Conservation (phyloP, 768 basidiomycete genomes). For the Tubosaeta sp. region DNA sequence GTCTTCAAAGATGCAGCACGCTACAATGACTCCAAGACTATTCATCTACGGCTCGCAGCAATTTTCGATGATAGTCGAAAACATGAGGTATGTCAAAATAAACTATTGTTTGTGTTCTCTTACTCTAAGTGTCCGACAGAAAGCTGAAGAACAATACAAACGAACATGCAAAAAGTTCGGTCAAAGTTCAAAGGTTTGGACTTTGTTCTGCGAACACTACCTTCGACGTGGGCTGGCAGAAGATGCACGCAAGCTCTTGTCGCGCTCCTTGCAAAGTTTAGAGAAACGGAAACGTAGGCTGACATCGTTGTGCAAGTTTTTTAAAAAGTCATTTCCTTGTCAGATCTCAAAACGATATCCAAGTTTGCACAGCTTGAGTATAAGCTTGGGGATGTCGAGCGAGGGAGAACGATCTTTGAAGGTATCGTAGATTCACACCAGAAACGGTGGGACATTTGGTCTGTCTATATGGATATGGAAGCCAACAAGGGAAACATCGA, state of each 20-base stretch:
- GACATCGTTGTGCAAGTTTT: background rate
- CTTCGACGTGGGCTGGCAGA: slow-evolving; percentile 70
- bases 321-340: background rate
- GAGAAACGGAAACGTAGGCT: slow-evolving; percentile 90
- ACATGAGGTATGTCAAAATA: slow-evolving; percentile 50
- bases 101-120: background rate
- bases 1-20: slow-evolving; percentile 87
- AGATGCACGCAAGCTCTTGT: slow-evolving; percentile 79
- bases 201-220: slow-evolving; percentile 79
- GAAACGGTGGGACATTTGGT: slow-evolving; percentile 95
- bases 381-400: slow-evolving; percentile 87
- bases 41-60: slow-evolving; percentile 78
- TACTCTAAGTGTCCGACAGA: slow-evolving; percentile 41
- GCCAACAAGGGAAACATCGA: slow-evolving; percentile 75
- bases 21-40: slow-evolving; percentile 88
- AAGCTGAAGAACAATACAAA: slow-evolving; percentile 90
- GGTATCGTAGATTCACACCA: slow-evolving; percentile 95
- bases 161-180: slow-evolving; percentile 92
- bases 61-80: slow-evolving; percentile 86
- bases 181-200: slow-evolving; percentile 92
- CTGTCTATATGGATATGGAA: slow-evolving; percentile 96
- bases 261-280: slow-evolving; percentile 83
- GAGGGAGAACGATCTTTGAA: slow-evolving; percentile 94
- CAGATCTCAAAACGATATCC: slow-evolving; percentile 93
- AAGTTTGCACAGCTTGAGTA: slow-evolving; percentile 96